phyloP scores from a whole-genome alignment of 164 flowering plant genomes.

The Umbellularia californica region DNA sequence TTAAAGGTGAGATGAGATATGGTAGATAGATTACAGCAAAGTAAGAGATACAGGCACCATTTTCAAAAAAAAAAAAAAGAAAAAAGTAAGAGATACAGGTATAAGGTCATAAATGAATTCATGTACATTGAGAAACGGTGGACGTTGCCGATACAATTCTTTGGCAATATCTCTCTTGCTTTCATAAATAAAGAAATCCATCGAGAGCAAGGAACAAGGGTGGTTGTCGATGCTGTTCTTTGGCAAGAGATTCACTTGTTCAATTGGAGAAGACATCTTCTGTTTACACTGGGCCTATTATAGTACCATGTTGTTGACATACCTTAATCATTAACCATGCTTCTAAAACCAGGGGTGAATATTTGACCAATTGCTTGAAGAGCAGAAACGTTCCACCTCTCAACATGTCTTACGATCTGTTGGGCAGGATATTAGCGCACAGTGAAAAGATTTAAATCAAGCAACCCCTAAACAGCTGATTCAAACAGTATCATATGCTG shows the following conservation, averaged over 20 bases:
- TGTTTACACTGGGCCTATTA: background rate
- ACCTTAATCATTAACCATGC: conserved; percentile 6
- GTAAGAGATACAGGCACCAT: background rate
- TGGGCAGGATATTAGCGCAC: conserved; percentile 1
- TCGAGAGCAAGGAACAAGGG: background rate
- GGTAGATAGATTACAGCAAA: background rate
- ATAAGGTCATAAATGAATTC: background rate
- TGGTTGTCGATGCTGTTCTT: background rate
- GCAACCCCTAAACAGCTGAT: background rate
- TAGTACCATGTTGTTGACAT: too few relatives aligned
- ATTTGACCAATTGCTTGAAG: conserved; percentile 83
- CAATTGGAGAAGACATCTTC: background rate
- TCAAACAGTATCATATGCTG: background rate
- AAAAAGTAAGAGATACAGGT: background rate
- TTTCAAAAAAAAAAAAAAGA: too few relatives aligned
- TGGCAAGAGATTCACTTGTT: background rate
- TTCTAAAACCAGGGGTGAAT: conserved; percentile 50
- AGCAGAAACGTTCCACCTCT: conserved; percentile 86
- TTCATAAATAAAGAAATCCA: background rate
- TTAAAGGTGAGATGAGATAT: background rate
- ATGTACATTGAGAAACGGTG: background rate
- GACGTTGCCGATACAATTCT: background rate
- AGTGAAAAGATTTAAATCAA: background rate
- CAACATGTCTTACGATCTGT: conserved; percentile 84
- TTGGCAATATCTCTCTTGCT: background rate